phyloP scores from a whole-genome alignment of 2,329 filamentous ascomycete genomes.

The Fusarium albosuccineum region DNA sequence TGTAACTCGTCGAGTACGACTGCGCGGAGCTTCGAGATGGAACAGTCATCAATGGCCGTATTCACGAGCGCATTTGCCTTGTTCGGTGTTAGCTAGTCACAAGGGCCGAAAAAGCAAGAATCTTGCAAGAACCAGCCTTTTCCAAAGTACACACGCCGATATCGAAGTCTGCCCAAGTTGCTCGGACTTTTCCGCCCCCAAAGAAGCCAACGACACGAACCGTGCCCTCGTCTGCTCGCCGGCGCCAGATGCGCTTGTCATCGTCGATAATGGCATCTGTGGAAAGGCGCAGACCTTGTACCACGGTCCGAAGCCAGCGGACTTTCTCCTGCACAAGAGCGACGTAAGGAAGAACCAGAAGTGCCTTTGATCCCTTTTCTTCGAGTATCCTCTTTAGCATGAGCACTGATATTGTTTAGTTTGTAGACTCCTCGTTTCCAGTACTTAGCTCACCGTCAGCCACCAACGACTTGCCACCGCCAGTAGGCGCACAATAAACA shows the following conservation, averaged over 20 bases:
- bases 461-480: constrained; percentile 82
- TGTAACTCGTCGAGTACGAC: constrained; percentile 85
- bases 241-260: constrained; percentile 63
- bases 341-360: constrained; percentile 82
- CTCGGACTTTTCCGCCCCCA: constrained; percentile 76
- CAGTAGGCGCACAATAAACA: constrained; percentile 84
- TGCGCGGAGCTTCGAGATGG: constrained; percentile 72
- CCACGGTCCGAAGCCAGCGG: constrained; percentile 77
- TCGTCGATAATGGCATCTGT: constrained; percentile 51
- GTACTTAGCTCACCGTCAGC: constrained; percentile 64
- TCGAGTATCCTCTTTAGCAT: constrained; percentile 80
- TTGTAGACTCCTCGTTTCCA: not conserved
- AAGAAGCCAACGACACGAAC: constrained; percentile 80
- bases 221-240: constrained; percentile 67
- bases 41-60: constrained; percentile 77
- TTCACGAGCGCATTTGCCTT: constrained; percentile 83
- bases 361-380: constrained; percentile 73
- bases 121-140: constrained; percentile 61
- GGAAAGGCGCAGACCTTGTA: constrained; percentile 67
- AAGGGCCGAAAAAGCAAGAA: not conserved
- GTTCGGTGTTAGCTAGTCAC: constrained; percentile 8
- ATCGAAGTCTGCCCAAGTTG: constrained; percentile 80
- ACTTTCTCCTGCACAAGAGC: constrained; percentile 85
- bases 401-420: constrained; percentile 62
- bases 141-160: constrained; percentile 85